Conservation (phyloP, 2,329 filamentous ascomycete genomes). For the Trichoderma cornu-damae region DNA sequence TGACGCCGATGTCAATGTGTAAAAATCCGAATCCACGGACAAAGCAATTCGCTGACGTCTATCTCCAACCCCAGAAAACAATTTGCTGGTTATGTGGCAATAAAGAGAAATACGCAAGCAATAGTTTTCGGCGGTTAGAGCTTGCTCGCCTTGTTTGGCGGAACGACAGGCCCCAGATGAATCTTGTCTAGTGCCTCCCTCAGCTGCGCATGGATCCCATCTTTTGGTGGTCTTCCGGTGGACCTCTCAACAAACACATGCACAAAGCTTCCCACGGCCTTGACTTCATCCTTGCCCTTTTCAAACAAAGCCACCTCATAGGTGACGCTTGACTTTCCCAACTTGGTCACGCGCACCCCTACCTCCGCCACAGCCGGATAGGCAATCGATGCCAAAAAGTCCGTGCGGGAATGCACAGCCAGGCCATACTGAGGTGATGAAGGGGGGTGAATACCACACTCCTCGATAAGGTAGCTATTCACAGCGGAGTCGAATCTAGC, state of each 20-base stretch:
- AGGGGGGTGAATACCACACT: slow-evolving; percentile 68
- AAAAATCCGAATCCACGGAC: not conserved
- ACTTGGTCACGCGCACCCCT: slow-evolving; percentile 72
- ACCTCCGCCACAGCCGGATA: slow-evolving; percentile 81
- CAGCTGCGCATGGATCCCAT: slow-evolving; percentile 59
- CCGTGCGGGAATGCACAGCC: slow-evolving; percentile 77
- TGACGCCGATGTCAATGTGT: not conserved
- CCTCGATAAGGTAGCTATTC: slow-evolving; percentile 78
- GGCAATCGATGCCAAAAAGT: slow-evolving; percentile 76
- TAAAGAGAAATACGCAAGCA: not conserved
- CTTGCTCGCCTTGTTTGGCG: slow-evolving; percentile 17
- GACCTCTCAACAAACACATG: slow-evolving; percentile 83
- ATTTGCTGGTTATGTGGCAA: not conserved
- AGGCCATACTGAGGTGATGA: slow-evolving; percentile 70
- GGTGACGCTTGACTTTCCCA: slow-evolving; percentile 80
- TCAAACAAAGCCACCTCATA: slow-evolving; percentile 90
- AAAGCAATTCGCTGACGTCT: not conserved
- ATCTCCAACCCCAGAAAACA: not conserved
- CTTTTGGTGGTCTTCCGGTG: slow-evolving; percentile 59
- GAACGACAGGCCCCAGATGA: slow-evolving; percentile 30
- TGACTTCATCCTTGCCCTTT: slow-evolving; percentile 64
- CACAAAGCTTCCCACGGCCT: slow-evolving; percentile 78
- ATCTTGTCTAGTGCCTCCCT: slow-evolving; percentile 56
- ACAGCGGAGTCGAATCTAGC: slow-evolving; percentile 77
- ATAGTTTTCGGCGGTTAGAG: slow-evolving; percentile 1